Conservation (phyloP, 2,329 filamentous ascomycete genomes). For the Sporothrix sp. region DNA sequence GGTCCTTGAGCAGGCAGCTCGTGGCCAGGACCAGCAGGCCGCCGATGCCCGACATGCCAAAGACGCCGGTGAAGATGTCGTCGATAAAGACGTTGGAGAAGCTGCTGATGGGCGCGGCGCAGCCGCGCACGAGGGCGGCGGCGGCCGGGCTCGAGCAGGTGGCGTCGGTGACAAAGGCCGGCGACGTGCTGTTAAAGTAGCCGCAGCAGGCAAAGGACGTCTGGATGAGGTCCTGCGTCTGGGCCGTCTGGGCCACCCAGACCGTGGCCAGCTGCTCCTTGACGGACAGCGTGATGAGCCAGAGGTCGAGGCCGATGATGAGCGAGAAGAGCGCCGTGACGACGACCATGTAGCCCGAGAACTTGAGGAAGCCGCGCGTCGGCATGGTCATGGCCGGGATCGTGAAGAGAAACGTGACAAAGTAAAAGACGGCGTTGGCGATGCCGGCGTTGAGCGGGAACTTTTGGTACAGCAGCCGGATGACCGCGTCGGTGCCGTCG, state of each 20-base stretch:
- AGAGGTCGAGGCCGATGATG: constrained; percentile 55
- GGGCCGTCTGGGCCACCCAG: constrained; percentile 48
- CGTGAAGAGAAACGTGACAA: constrained; percentile 58
- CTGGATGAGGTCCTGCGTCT: constrained; percentile 60
- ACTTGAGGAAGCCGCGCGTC: constrained; percentile 59
- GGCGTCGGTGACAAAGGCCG: constrained; percentile 59
- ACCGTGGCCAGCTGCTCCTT: constrained; percentile 50
- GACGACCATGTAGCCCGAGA: constrained; percentile 56
- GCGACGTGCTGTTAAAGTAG: constrained; percentile 61
- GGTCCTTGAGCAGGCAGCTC: constrained; percentile 68
- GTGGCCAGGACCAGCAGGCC: constrained; percentile 58
- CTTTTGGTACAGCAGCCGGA: constrained; percentile 41
- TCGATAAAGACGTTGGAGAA: constrained; percentile 66
- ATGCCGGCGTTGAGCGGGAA: constrained; percentile 56
- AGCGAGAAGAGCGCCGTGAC: constrained; percentile 54
- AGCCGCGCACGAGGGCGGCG: constrained; percentile 61
- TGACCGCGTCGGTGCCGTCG: constrained; percentile 39
- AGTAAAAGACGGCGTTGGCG: constrained; percentile 61
- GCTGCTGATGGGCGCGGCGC: constrained; percentile 54
- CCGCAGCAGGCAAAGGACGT: constrained; percentile 69
- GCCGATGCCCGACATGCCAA: constrained; percentile 68
- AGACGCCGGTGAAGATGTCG: constrained; percentile 67
- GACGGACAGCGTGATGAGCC: constrained; percentile 63
- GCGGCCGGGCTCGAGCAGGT: constrained; percentile 61
- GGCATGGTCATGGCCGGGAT: constrained; percentile 62